Base-by-base conservation (phyloP, 495 filamentous ascomycete genomes). In the Chaetomium tenue region DNA sequence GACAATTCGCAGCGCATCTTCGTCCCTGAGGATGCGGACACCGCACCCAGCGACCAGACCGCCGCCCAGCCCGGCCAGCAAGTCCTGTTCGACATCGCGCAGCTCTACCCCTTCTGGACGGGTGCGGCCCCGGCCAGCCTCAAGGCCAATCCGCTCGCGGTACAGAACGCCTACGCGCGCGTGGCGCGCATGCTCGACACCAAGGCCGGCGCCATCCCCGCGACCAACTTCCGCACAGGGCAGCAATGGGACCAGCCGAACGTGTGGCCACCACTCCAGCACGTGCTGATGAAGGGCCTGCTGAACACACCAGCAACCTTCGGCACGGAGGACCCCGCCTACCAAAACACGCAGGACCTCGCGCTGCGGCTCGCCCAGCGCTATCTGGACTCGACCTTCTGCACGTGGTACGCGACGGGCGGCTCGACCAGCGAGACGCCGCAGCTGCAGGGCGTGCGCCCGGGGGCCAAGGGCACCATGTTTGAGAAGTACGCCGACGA, bases 211-310 rank as follows among this genome's bases (percentile, higher is more conserved):
- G 78, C 68, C 50, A 76, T 82, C 37, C 75, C 79, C 7, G 76
- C 78, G 11, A 79, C 79, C 25, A 83, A 79, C 65, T 72, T 76
- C 40, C 30, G 59, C 20, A 80, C 80, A 0, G 79, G 80, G 44
- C 80, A 83, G 71, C 80, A 83, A 62, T 83, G 80, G 80, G 80
- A 83, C 68, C 71, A 83, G 61, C 79, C 80, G 5, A 81, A 77
- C 51, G 80, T 83, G n/a, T 83, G 80, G 80, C 80, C 80, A 18
- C 77, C 77, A 20, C 70, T 81, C 30, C 74, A 75, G 72, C 78
- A 83, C 70, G 68, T 77, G 18, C 63, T 83, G 16, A 83, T 82
- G 76, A 69, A 80, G 39, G 78, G 78, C 5, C 72, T 83, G 3
- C 72, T 79, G 52, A 76, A 78, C 57, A 80, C 78, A 2, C 79